Conservation (phyloP, 768 basidiomycete species). For the Pisolithus albus region DNA sequence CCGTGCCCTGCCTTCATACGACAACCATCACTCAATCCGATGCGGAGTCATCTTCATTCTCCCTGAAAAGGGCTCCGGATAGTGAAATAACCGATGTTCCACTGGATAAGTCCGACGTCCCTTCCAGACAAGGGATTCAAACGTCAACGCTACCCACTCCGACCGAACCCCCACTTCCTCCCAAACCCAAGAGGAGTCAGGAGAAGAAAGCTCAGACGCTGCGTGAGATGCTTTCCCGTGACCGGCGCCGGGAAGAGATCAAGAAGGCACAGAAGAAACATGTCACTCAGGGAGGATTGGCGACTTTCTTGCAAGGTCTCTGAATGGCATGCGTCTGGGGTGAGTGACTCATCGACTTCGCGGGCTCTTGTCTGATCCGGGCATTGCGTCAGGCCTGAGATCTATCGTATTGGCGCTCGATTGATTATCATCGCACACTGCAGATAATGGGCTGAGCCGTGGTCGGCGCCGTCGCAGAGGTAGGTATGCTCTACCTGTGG, state of each 20-base stretch:
- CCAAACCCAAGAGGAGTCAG: conserved; percentile 32
- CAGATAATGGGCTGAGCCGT: no score
- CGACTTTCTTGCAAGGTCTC: conserved; percentile 39
- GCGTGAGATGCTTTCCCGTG: conserved; percentile 58
- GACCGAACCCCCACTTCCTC: conserved; percentile 4
- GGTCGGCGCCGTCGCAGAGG: no score
- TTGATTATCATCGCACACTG: no score
- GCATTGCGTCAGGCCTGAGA: no score
- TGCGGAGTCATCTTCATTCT: not conserved
- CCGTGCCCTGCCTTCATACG: not conserved
- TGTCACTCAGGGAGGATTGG: conserved; percentile 35
- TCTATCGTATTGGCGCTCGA: no score
- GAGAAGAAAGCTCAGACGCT: conserved; percentile 43
- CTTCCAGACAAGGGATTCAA: not conserved
- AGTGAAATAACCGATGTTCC: not conserved
- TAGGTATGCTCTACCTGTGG: no score
- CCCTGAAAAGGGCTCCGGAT: not conserved
- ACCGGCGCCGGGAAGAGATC: conserved; percentile 40
- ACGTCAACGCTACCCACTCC: not conserved
- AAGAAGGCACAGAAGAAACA: conserved; percentile 15
- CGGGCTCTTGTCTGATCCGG: not conserved
- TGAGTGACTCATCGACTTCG: not conserved
- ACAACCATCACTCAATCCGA: not conserved
- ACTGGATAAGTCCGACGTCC: not conserved
- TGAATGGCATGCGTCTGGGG: not conserved